These are phyloP conservation scores for Solanum aculeatissimum DNA, from an alignment of 305 asterid genomes.

Conservation along the genomic window DNA sequence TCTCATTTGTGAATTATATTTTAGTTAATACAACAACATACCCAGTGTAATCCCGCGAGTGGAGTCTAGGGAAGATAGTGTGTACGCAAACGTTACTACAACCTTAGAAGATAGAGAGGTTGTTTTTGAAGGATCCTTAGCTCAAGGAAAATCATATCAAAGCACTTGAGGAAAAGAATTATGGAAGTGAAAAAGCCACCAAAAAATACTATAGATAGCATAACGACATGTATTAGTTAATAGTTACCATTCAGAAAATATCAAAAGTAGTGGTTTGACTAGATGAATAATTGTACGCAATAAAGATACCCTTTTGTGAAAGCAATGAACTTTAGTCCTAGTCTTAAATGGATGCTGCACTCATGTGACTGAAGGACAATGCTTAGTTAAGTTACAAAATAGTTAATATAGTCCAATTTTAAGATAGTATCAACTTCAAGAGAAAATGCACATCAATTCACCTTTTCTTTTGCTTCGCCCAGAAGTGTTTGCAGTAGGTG, in stretches of 20 bases:
- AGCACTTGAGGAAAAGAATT: not conserved
- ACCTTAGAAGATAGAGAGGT: not conserved
- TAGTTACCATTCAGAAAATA: not conserved
- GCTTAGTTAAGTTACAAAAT: not conserved
- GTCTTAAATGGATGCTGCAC: not conserved
- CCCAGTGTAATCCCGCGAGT: not conserved
- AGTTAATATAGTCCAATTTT: not conserved
- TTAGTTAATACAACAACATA: not conserved
- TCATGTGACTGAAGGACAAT: not conserved
- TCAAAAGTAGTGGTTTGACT: not conserved
- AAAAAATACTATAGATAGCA: not conserved
- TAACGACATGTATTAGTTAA: not conserved
- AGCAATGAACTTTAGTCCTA: not conserved
- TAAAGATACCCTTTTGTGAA: not conserved
- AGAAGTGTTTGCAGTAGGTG: conserved; percentile 20
- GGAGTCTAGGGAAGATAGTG: not conserved
- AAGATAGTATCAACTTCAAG: not conserved
- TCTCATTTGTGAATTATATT: not conserved
- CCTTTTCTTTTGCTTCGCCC: conserved; percentile 37
- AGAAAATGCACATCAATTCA: conserved; percentile 21
- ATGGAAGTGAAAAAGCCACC: not conserved
- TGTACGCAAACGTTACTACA: not conserved
- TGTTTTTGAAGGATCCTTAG: not conserved
- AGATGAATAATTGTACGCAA: not conserved
- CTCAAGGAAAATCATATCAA: not conserved